Evolutionary conservation across 768 basidiomycete genomes (phyloP).

Genomic region (Boletus patriciae): DNA sequence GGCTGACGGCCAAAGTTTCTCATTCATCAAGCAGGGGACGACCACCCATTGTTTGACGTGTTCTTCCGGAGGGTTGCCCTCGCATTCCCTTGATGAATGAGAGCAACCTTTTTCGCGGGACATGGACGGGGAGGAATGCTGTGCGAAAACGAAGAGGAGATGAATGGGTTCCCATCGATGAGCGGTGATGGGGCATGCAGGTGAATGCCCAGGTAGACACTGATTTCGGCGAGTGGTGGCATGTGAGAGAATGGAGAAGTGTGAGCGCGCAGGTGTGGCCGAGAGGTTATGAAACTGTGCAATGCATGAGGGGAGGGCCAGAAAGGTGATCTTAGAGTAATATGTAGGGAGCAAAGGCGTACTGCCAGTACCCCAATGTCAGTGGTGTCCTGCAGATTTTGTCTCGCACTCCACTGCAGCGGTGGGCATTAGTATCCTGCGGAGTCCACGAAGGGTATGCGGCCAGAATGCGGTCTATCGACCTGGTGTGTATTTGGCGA

Average conservation of each 20-base stretch:
- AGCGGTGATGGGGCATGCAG: conserved; percentile 31
- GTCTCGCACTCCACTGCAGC: background rate
- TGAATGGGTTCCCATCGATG: conserved; percentile 13
- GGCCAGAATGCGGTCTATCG: conserved; percentile 10
- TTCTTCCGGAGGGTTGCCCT: conserved; percentile 6
- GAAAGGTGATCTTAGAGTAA: conserved; percentile 20
- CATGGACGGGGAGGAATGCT: conserved; percentile 49
- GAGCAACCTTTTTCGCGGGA: conserved; percentile 41
- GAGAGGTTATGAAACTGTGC: conserved; percentile 19
- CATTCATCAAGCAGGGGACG: background rate
- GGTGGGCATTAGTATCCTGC: background rate
- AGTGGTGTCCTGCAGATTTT: background rate
- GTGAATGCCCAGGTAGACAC: conserved; percentile 28
- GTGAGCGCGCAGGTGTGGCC: conserved; percentile 19
- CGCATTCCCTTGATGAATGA: conserved; percentile 14
- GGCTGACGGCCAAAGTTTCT: conserved; percentile 34
- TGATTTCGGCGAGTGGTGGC: conserved; percentile 25
- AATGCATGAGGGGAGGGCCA: conserved; percentile 24
- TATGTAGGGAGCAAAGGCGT: conserved; percentile 26
- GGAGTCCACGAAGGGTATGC: conserved; percentile 16
- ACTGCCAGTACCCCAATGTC: conserved; percentile 15
- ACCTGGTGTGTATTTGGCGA: conserved; percentile 29
- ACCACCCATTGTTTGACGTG: background rate
- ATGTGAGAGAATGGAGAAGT: conserved; percentile 22
- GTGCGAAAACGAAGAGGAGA: conserved; percentile 45